Evolutionary conservation across 805 yeast species (phyloP).

Genomic region (Yarrowia porcina): DNA sequence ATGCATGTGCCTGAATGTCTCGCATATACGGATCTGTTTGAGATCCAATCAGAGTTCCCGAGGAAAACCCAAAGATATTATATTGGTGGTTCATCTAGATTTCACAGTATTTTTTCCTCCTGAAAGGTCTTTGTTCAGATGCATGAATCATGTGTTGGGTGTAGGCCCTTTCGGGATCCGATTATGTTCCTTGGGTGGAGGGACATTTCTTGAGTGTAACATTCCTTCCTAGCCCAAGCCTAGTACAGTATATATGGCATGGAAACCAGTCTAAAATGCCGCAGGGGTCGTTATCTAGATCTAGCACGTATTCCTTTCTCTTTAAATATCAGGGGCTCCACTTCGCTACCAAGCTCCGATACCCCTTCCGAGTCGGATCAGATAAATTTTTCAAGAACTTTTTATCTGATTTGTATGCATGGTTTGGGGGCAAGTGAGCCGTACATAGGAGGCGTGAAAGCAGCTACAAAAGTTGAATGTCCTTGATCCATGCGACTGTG

Average conservation of each 20-base stretch:
- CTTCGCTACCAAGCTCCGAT: too few species aligned
- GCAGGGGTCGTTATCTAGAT: too few species aligned
- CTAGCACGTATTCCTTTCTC: too few species aligned
- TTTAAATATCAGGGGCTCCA: too few species aligned
- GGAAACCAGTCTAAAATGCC: too few species aligned
- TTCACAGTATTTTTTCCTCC: neutral
- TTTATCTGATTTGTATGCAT: constrained; percentile 21
- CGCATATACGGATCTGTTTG: neutral
- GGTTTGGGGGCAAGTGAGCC: constrained; percentile 22
- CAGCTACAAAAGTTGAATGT: neutral
- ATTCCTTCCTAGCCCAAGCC: too few species aligned
- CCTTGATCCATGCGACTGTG: too few species aligned
- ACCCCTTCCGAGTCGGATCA: neutral
- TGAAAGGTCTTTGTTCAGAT: neutral
- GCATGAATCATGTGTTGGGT: neutral
- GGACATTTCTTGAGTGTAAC: too few species aligned
- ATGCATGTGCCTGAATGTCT: neutral
- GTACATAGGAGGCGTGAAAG: neutral
- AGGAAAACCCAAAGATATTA: neutral
- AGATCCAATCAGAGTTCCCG: neutral
- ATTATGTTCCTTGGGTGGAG: too few species aligned
- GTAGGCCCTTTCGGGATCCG: neutral
- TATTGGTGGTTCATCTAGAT: neutral
- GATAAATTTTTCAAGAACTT: neutral
- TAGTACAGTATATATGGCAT: too few species aligned